phyloP scores from a whole-genome alignment of 1,139 yeast genomes.

The Candida albicans region DNA sequence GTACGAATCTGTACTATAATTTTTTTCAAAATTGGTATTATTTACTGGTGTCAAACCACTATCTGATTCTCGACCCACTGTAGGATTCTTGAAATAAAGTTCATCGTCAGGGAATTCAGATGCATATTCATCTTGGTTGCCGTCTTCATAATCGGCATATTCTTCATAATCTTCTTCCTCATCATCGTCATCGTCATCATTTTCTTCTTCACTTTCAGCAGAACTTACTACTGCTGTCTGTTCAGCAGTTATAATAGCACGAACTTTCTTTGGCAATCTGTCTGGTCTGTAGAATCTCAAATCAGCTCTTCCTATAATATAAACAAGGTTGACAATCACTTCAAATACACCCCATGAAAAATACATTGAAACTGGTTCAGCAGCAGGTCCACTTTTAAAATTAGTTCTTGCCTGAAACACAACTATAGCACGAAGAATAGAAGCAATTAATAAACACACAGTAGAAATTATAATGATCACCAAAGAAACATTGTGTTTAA shows the following conservation, averaged over 20 bases:
- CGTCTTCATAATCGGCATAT: neutral
- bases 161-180: neutral
- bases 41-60: neutral
- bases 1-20: neutral
- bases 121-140: neutral
- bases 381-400: conserved; percentile 21
- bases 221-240: conserved; percentile 25
- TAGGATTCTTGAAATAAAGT: neutral
- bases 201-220: conserved; percentile 2
- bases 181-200: neutral
- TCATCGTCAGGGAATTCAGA: neutral
- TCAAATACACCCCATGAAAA: conserved; percentile 44
- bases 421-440: conserved; percentile 33
- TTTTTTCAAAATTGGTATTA: neutral
- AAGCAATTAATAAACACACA: conserved; percentile 31
- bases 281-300: conserved; percentile 50
- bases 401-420: conserved; percentile 29
- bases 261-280: conserved; percentile 37
- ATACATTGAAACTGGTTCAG: conserved; percentile 33
- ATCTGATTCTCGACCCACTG: neutral
- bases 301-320: conserved; percentile 46
- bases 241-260: conserved; percentile 43
- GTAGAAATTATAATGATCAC: conserved; percentile 33
- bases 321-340: conserved; percentile 33
- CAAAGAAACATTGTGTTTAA: conserved; percentile 38